Evolutionary conservation across 2,329 filamentous ascomycete species (phyloP).

Genomic region (Penicillium olsonii): DNA sequence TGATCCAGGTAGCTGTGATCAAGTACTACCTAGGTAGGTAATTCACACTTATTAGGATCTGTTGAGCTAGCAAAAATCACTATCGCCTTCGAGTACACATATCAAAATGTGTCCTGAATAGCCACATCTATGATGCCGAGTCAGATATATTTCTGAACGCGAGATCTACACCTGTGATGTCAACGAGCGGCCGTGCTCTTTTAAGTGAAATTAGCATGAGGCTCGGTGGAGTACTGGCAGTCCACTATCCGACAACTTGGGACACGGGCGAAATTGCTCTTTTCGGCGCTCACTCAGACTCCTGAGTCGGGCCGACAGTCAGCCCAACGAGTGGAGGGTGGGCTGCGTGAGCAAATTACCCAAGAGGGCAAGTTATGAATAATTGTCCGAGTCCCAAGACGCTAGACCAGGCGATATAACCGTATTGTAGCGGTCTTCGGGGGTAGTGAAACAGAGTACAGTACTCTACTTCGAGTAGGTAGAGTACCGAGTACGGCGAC

Average conservation of each 20-base stretch:
- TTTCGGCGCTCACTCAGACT: conserved; percentile 10
- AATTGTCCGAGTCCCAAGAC: conserved; percentile 58
- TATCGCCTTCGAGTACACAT: too few species aligned
- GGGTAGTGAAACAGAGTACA: conserved; percentile 62
- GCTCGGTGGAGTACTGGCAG: conserved; percentile 60
- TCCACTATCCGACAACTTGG: conserved; percentile 68
- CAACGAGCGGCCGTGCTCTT: conserved; percentile 44
- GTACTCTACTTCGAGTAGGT: conserved; percentile 52
- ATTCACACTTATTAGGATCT: too few species aligned
- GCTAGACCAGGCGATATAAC: conserved; percentile 57
- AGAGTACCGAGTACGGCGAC: conserved; percentile 66
- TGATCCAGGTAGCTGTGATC: too few species aligned
- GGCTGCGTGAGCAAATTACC: conserved; percentile 61
- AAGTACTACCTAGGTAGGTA: too few species aligned
- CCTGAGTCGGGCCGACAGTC: not conserved
- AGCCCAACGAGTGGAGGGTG: conserved; percentile 24
- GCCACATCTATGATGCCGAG: too few species aligned
- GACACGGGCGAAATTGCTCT: conserved; percentile 14
- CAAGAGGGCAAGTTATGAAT: conserved; percentile 38
- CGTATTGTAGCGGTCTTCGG: conserved; percentile 61
- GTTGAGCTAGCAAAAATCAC: too few species aligned
- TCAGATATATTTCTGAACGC: too few species aligned
- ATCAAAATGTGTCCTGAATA: too few species aligned
- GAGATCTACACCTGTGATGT: too few species aligned
- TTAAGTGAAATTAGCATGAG: conserved; percentile 67